Evolutionary conservation across 148 eudicot species (phyloP).

Genomic region (Spergularia bocconei): DNA sequence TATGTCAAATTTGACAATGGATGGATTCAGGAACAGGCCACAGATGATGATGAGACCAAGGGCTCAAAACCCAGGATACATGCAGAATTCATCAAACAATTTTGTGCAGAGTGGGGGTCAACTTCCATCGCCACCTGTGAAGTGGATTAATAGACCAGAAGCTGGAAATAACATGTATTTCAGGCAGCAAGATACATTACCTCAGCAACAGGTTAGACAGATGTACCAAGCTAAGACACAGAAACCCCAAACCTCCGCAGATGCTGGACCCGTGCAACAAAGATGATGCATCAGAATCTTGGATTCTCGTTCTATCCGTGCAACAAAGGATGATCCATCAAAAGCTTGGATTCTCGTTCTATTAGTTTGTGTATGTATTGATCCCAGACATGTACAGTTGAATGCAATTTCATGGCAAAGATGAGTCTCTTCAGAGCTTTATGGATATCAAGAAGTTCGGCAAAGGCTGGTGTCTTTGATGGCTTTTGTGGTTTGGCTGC

Average conservation of each 20-base stretch:
- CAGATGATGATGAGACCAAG: slow-evolving; percentile 32
- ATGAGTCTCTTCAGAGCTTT: background rate
- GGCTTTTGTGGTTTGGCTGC: background rate
- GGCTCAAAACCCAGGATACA: slow-evolving; percentile 38
- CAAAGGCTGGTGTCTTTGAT: background rate
- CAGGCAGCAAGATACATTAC: slow-evolving; percentile 33
- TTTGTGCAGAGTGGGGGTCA: slow-evolving; percentile 34
- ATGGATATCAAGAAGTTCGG: too few relatives aligned
- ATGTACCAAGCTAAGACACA: slow-evolving; percentile 54
- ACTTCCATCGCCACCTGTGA: slow-evolving; percentile 71
- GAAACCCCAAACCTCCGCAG: slow-evolving; percentile 27
- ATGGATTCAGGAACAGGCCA: slow-evolving; percentile 33
- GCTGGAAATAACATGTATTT: slow-evolving; percentile 28
- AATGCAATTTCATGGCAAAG: slow-evolving; percentile 3
- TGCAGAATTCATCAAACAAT: slow-evolving; percentile 30
- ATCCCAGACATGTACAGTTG: slow-evolving; percentile 19
- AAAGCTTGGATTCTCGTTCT: background rate
- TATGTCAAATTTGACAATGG: slow-evolving; percentile 59
- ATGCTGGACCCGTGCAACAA: slow-evolving; percentile 24
- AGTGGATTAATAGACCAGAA: slow-evolving; percentile 52
- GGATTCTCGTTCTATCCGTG: slow-evolving; percentile 3
- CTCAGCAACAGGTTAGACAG: slow-evolving; percentile 45
- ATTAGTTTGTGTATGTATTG: background rate
- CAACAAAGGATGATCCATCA: slow-evolving; percentile 15
- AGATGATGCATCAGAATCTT: slow-evolving; percentile 6